A percentile compares a stretch with the other conserved stretches of the same genome.
These are phyloP conservation scores for Chaetomium fimeti DNA, from an alignment of 495 filamentous ascomycete species.

Conservation along the genomic window DNA sequence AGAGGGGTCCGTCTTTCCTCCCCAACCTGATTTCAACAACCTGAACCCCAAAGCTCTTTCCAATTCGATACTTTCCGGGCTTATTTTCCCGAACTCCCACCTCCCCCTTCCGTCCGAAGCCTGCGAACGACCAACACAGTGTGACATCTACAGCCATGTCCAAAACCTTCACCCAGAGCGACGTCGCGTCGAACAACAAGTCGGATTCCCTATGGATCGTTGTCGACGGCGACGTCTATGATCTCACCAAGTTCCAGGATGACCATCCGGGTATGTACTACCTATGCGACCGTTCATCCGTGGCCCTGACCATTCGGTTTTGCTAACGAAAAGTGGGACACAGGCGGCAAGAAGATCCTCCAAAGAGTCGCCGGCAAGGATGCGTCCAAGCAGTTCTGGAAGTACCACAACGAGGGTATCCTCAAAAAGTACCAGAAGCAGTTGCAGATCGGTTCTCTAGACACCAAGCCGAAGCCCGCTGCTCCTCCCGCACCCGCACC, in stretches of 20 bases:
- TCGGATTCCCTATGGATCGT: conserved; percentile 82
- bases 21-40: not conserved
- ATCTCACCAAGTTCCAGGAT: conserved; percentile 89
- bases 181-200: conserved; percentile 90
- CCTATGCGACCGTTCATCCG: not conserved
- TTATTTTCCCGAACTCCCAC: not conserved
- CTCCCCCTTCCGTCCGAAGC: not conserved
- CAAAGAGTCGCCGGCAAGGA: conserved; percentile 93
- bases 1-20: conserved; percentile 1
- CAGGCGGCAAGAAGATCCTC: conserved; percentile 97
- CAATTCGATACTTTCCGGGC: not conserved
- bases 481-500: conserved; percentile 54
- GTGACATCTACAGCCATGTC: conserved; percentile 61
- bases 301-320: not conserved
- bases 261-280: conserved; percentile 73
- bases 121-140: conserved; percentile 2
- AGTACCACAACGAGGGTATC: conserved; percentile 92
- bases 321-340: conserved; percentile 19
- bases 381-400: conserved; percentile 98
- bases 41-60: not conserved
- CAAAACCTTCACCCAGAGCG: conserved; percentile 75
- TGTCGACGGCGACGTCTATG: conserved; percentile 94
- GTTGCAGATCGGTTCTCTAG: conserved; percentile 85
- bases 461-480: conserved; percentile 71
- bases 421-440: conserved; percentile 91